These are phyloP conservation scores for Paramecium sexaurelia DNA, from an alignment of 73 alveolate species.

Conservation along the genomic window DNA sequence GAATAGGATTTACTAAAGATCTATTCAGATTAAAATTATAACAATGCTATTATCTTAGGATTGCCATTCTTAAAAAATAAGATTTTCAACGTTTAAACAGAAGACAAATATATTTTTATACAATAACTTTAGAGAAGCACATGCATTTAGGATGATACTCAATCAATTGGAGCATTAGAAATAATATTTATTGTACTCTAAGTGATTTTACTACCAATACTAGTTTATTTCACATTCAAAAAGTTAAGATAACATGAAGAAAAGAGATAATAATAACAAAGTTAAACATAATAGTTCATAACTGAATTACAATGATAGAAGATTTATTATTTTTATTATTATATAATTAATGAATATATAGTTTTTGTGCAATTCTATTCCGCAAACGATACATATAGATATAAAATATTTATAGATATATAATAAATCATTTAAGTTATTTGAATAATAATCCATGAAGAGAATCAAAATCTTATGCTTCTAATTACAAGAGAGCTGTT, in stretches of 20 bases:
- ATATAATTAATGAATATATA: neutral
- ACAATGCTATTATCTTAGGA: neutral
- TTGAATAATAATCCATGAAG: conserved; percentile 24
- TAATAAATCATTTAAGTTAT: neutral
- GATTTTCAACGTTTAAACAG: neutral
- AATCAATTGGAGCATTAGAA: neutral
- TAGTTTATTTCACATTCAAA: neutral
- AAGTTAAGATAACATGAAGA: neutral
- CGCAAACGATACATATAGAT: neutral
- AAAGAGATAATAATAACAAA: neutral
- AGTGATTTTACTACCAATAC: neutral
- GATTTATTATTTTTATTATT: neutral
- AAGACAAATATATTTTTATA: neutral
- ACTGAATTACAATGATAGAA: neutral
- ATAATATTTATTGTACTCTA: neutral
- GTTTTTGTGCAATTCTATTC: neutral
- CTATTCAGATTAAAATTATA: neutral
- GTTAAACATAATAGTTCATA: neutral
- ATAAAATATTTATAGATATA: neutral
- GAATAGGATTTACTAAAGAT: neutral
- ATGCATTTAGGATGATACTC: neutral
- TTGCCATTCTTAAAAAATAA: neutral
- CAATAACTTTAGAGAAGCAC: neutral
- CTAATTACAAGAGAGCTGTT: neutral
- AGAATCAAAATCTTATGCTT: conserved; percentile 25